Base-by-base conservation (phyloP, 2,329 filamentous ascomycete species). In the Nigrograna mackinnonii region DNA sequence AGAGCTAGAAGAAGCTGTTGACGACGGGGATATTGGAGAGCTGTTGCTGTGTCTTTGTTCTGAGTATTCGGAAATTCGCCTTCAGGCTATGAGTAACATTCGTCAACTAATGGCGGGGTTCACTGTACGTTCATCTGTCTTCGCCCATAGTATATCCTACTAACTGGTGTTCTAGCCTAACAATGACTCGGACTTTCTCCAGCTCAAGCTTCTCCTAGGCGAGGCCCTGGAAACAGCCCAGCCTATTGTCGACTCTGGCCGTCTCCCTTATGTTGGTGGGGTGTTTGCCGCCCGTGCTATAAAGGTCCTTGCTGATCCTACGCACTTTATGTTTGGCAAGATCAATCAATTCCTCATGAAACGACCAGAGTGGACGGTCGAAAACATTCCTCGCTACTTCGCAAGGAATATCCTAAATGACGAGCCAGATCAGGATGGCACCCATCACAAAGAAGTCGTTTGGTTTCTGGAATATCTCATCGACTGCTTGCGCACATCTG, bases 291-390 rank as follows among this genome's bases (percentile, higher is more conserved):
- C 80, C 35, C 82, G 83, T 50, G 83, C 85, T 1, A 75, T 95
- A 6, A 72, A 79, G 2, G 82, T 95, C 13, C 71, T 95, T 34
- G 79, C 78, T 17, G 85, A 89, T 47, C 92, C 92, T 0, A 77
- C 90, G 13, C 89, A 95, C 61, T 82, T 82, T 46, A 79, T 96
- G 26, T 97, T 96, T 64, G 82, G 84, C 44, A 96, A 96, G 64
- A 74, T 94, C 68, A 96, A 95, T 72, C 76, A 79, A 5, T 96
- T 91, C 65, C 79, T 97, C 24, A 89, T 89, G 17, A 84, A 84
- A 38, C 81, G 84, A 0, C 91, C 92, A 1, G 68, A 77, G 18
- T 97, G 92, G 92, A 78, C 84, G 11, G 62, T 77, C 9, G 67
- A 67, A 20, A 79, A 78, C 34, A 64, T 85, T 4, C 74, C 79